Base-by-base conservation (phyloP, 176 grass and related monocot species). In the Lolium multiflorum region DNA sequence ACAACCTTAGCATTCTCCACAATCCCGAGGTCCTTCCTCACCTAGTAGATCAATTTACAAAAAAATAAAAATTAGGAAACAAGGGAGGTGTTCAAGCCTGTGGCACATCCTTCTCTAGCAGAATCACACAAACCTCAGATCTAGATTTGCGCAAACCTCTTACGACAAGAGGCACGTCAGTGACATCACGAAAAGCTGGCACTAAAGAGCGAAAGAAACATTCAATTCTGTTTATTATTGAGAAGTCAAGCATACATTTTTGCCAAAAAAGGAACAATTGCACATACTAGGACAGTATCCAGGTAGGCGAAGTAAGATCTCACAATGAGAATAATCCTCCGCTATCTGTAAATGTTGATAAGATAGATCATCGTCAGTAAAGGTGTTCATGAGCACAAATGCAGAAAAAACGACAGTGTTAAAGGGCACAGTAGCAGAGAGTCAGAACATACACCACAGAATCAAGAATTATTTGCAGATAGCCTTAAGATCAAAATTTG, bases 201-300 rank as follows among this genome's bases (percentile, higher is more conserved):
- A 94, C 94, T 97, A 70, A 13, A 69, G 16, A 81, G 43, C 66
- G 58, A 67, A 76, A 85, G 54, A 73, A 71, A 71, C 71, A 76
- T 48, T 75, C 67, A 83, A 69, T 78, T 92, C 57, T 80, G 20
- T 74, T 60, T 26, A 78, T 25, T 86, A 44, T 3, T 79, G 28
- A 56, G 10, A 41, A 84, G 43, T 62, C 3, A 1, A 9, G 14
- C 51, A 81, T 12, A 56, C 0, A 81, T 0, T 11, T 67, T 68
- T 38, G 18, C 1, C 4, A 31, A 41, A 15, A 50, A 59, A 28
- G 20, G 25, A 9, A 80, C 24, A 76, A 65, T 49, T 75, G 17
- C 81, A 89, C 92, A 79, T 97, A 97, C 95, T 97, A 67, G 95
- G 95, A 78, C 95, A 94, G 74, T 97, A 94, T 90, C 95, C 95